Base-by-base conservation (phyloP, 2,329 filamentous ascomycete species). In the Alternaria burnsii region DNA sequence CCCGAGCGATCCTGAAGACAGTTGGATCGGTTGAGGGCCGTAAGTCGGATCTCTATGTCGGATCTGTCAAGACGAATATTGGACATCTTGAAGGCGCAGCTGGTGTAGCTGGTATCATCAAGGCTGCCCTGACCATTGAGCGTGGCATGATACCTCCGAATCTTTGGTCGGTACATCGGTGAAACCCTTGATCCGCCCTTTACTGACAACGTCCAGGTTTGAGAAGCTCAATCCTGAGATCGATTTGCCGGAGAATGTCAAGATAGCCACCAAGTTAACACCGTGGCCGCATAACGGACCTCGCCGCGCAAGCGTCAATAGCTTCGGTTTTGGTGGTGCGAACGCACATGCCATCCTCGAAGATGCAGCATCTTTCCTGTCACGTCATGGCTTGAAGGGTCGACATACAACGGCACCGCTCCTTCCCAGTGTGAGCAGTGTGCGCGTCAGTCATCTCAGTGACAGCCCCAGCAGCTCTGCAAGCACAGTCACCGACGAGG, bases 311-410 rank as follows among this genome's bases (percentile, higher is more conserved):
- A 80, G 80, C 38, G 76, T 85, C 1, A 84, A 83, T 57, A 79
- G 79, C 16, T 85, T 84, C 61, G 82, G 81, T 1, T 79, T 79
- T 48, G 79, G 80, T 5, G 81, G 80, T 5, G 77, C 81, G 1
- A 82, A 73, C 42, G 72, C 68, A 6, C 74, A 76, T 62, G 62
- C 71, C 0, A 69, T 76, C 10, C 58, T 53, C 36, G 54, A 61
- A 24, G 58, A 57, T 28, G 38, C 57, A n/a, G 57, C 57, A 9
- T 55, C 51, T 32, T 51, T 44, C 34, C 34, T 59, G 38, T 38
- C 36, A 38, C 51, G 52, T 2, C 51, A 55, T 51, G 52, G 57
- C 1, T 30, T 59, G 28, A 44, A 43, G 6, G 54, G 53, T 50
- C 42, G 54, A 20, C 22, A 66, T 74, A 48, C 65, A 57, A n/a